Evolutionary conservation across 2,329 filamentous ascomycete species (phyloP).

Genomic region (Tolypocladium nubicola): DNA sequence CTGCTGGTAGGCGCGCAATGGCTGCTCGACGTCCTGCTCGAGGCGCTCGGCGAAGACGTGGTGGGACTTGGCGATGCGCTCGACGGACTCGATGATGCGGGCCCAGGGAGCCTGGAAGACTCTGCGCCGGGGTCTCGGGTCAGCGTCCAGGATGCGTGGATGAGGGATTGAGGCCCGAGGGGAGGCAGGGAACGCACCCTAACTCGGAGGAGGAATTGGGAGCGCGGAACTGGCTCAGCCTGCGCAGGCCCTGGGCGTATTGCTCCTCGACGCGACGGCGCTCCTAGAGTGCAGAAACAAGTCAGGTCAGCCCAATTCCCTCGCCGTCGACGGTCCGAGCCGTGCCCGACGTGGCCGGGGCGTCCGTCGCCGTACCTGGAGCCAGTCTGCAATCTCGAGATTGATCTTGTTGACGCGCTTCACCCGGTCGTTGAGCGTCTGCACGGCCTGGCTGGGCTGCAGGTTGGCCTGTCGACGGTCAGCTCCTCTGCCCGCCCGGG

Average conservation of each 20-base stretch:
- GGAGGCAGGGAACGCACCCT: slow-evolving; percentile 51
- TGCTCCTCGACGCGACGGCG: slow-evolving; percentile 83
- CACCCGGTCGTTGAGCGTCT: slow-evolving; percentile 75
- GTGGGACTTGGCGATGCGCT: slow-evolving; percentile 75
- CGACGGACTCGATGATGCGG: slow-evolving; percentile 70
- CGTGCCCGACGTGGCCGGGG: not conserved
- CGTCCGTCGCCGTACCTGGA: slow-evolving; percentile 57
- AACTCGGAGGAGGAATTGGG: slow-evolving; percentile 71
- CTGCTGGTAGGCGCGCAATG: slow-evolving; percentile 64
- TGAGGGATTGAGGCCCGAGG: not conserved
- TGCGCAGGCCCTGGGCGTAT: slow-evolving; percentile 74
- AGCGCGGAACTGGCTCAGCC: slow-evolving; percentile 63
- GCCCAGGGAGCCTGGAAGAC: slow-evolving; percentile 88
- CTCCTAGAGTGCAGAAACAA: slow-evolving; percentile 48
- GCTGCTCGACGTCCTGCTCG: slow-evolving; percentile 77
- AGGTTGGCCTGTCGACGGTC: slow-evolving; percentile 54
- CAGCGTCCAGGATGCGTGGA: slow-evolving; percentile 3
- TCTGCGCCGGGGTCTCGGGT: slow-evolving; percentile 34
- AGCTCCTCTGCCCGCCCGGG: not conserved
- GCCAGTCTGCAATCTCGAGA: slow-evolving; percentile 87
- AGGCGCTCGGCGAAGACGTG: slow-evolving; percentile 70
- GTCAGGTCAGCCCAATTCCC: not conserved
- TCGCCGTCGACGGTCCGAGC: not conserved
- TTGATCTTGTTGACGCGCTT: slow-evolving; percentile 82
- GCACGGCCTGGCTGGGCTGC: slow-evolving; percentile 71